These are phyloP conservation scores for Dactylellina cionopaga DNA, from an alignment of 2,329 filamentous ascomycete genomes.

Conservation along the genomic window DNA sequence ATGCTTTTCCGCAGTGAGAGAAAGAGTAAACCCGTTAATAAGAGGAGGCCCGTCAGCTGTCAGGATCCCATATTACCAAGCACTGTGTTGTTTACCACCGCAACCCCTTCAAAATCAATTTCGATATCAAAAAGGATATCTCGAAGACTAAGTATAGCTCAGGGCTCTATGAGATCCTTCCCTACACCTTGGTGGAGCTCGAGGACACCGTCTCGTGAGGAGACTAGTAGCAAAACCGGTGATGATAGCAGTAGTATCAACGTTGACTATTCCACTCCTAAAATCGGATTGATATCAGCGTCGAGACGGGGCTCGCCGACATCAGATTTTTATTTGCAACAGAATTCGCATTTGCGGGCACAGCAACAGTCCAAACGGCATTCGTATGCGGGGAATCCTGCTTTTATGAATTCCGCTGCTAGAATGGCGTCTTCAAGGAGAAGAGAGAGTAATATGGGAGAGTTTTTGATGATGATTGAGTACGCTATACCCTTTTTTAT, in stretches of 20 bases:
- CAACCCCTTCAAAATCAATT: background rate
- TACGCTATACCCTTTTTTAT: slow-evolving; percentile 13
- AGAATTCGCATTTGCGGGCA: slow-evolving; percentile 29
- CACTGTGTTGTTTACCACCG: slow-evolving; percentile 11
- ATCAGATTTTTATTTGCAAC: slow-evolving; percentile 23
- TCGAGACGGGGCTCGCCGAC: slow-evolving; percentile 16
- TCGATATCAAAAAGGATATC: slow-evolving; percentile 39
- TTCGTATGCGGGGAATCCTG: slow-evolving; percentile 27
- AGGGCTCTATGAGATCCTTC: slow-evolving; percentile 7
- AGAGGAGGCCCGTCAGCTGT: slow-evolving; percentile 24
- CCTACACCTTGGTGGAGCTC: slow-evolving; percentile 32
- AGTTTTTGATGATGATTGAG: slow-evolving; percentile 43
- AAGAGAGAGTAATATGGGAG: slow-evolving; percentile 38
- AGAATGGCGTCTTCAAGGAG: slow-evolving; percentile 45
- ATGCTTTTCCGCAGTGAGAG: slow-evolving; percentile 18
- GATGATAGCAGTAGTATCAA: background rate
- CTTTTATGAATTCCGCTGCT: slow-evolving; percentile 6
- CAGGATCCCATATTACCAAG: slow-evolving; percentile 34
- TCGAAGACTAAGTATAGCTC: slow-evolving; percentile 4
- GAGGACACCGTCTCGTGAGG: slow-evolving; percentile 3
- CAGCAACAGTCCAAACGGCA: slow-evolving; percentile 22
- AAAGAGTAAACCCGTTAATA: slow-evolving; percentile 8
- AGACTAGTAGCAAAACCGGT: background rate
- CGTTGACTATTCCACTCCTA: background rate
- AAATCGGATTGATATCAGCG: background rate